A percentile compares a stretch with the other conserved stretches of the same genome.
Conservation (phyloP, 805 yeast species). For the Debaryomyces tyrocola region DNA sequence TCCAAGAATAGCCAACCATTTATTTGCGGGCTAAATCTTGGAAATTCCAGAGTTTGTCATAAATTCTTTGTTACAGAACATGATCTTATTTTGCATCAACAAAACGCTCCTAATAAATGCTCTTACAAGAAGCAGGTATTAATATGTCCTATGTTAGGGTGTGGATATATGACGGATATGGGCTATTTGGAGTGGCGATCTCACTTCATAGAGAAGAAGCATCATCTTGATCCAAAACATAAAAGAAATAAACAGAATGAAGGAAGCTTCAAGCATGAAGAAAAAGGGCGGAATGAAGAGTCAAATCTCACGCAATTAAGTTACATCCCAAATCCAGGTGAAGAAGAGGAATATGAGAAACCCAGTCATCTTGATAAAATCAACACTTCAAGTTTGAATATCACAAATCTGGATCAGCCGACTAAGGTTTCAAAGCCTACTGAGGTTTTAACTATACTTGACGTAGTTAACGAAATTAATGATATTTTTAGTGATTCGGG, state of each 20-base stretch:
- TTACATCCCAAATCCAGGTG: background rate
- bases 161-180: slow-evolving; percentile 38
- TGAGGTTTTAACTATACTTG: background rate
- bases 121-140: slow-evolving; percentile 31
- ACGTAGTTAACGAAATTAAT: slow-evolving; percentile 3
- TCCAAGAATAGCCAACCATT: slow-evolving; percentile 18
- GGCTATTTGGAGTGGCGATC: slow-evolving; percentile 28
- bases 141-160: slow-evolving; percentile 40
- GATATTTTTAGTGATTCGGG: slow-evolving; percentile 5
- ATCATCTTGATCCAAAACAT: slow-evolving; percentile 11
- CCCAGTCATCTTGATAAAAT: background rate
- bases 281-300: background rate
- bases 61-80: slow-evolving; percentile 13
- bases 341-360: background rate
- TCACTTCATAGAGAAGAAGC: slow-evolving; percentile 23
- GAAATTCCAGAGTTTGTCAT: slow-evolving; percentile 12
- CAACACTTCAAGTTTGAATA: background rate
- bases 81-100: slow-evolving; percentile 20
- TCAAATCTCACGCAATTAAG: background rate
- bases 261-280: background rate
- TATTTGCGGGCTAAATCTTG: slow-evolving; percentile 10
- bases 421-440: background rate
- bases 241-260: background rate
- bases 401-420: background rate
- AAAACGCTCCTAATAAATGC: slow-evolving; percentile 17